phyloP scores from a whole-genome alignment of 2,329 filamentous ascomycete genomes.

The Penicillium sp. region DNA sequence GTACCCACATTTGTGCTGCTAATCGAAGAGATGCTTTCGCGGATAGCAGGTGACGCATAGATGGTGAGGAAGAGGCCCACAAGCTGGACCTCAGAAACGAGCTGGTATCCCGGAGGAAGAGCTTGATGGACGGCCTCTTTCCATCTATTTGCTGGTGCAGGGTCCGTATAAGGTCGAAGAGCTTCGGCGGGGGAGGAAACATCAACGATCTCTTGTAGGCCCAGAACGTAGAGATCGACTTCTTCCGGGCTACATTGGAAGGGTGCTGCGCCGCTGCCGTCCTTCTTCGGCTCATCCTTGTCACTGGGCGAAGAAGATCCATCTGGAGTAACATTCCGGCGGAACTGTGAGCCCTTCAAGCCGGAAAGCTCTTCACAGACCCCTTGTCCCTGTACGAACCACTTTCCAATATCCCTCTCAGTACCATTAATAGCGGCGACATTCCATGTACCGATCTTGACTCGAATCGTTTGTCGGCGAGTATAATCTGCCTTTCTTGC shows the following conservation, averaged over 20 bases:
- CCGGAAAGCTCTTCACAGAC: slow-evolving; percentile 66
- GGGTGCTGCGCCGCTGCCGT: slow-evolving; percentile 48
- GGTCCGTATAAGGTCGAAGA: slow-evolving; percentile 74
- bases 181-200: slow-evolving; percentile 79
- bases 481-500: slow-evolving; percentile 79
- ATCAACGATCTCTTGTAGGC: slow-evolving; percentile 90
- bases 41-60: slow-evolving; percentile 79
- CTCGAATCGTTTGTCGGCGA: slow-evolving; percentile 70
- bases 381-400: slow-evolving; percentile 82
- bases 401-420: slow-evolving; percentile 82
- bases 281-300: slow-evolving; percentile 52
- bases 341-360: slow-evolving; percentile 37
- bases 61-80: slow-evolving; percentile 82
- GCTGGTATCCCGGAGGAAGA: slow-evolving; percentile 74
- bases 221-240: slow-evolving; percentile 87
- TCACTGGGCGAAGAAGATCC: slow-evolving; percentile 17
- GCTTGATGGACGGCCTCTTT: slow-evolving; percentile 73
- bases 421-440: slow-evolving; percentile 82
- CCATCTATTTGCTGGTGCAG: slow-evolving; percentile 74
- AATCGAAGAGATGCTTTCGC: slow-evolving; percentile 74
- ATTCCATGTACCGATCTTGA: slow-evolving; percentile 97
- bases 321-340: slow-evolving; percentile 28
- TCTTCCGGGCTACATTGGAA: slow-evolving; percentile 55
- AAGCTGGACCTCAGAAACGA: slow-evolving; percentile 81
- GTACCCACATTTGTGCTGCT: slow-evolving; percentile 85